Percentiles rank a stretch among this genome's conserved stretches.
Evolutionary conservation across 441 rosid species (phyloP).

Genomic region (Pelargonium cotyledonis): DNA sequence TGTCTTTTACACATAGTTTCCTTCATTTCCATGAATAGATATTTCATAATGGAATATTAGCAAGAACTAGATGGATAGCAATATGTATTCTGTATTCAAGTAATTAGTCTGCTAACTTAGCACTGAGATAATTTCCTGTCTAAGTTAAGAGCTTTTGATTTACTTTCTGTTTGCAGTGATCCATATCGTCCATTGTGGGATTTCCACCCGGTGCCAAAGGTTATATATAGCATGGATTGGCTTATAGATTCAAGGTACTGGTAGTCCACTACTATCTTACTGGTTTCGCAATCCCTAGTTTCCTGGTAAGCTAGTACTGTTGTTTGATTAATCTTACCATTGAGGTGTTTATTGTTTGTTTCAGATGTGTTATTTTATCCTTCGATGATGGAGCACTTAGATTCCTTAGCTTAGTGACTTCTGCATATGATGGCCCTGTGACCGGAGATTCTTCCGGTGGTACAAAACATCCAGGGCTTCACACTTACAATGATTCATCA

Average conservation of each 20-base stretch:
- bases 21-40: too few species aligned
- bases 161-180: slow-evolving; percentile 54
- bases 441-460: slow-evolving; percentile 53
- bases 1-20: too few species aligned
- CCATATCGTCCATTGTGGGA: slow-evolving; percentile 87
- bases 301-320: background rate
- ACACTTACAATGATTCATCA: slow-evolving; percentile 52
- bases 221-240: slow-evolving; percentile 78
- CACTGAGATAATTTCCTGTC: too few species aligned
- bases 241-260: slow-evolving; percentile 60
- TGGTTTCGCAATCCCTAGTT: background rate
- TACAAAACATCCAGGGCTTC: slow-evolving; percentile 66
- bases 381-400: slow-evolving; percentile 78
- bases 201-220: slow-evolving; percentile 53
- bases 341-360: slow-evolving; percentile 17
- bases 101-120: too few species aligned
- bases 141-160: slow-evolving; percentile 6
- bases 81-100: too few species aligned
- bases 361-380: slow-evolving; percentile 65
- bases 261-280: slow-evolving; percentile 1
- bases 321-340: background rate
- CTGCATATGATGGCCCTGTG: slow-evolving; percentile 70
- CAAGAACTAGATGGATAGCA: too few species aligned
- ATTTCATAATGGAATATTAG: too few species aligned
- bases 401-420: slow-evolving; percentile 61